Evolutionary conservation across 257 asterid species (phyloP).

Genomic region (Cordia subcordata): DNA sequence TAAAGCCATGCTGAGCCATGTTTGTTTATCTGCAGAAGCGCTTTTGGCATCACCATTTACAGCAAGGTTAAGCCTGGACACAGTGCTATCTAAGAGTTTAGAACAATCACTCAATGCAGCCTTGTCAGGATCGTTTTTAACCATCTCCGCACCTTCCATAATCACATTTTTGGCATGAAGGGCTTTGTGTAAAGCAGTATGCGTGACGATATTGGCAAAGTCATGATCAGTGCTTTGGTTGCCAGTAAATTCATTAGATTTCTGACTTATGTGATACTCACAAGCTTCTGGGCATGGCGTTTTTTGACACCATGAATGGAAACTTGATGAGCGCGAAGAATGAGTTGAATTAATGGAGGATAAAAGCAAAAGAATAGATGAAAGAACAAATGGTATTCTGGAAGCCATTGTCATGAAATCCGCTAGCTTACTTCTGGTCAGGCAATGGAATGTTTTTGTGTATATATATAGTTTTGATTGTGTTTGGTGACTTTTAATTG

Average conservation of each 20-base stretch:
- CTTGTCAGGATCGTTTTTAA: not conserved
- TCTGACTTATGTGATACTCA: not conserved
- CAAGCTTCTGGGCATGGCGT: too few species aligned
- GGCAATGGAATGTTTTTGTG: too few species aligned
- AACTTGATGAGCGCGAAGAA: too few species aligned
- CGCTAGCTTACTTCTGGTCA: too few species aligned
- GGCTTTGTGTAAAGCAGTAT: not conserved
- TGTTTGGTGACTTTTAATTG: too few species aligned
- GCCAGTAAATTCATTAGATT: not conserved
- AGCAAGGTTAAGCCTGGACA: not conserved
- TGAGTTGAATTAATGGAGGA: too few species aligned
- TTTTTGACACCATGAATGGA: too few species aligned
- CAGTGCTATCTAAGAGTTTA: not conserved
- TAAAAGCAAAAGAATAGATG: too few species aligned
- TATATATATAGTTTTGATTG: too few species aligned
- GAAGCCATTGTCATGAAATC: too few species aligned
- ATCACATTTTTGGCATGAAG: not conserved
- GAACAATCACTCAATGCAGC: not conserved
- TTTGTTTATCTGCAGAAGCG: not conserved
- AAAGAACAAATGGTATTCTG: too few species aligned
- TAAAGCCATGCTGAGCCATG: slow-evolving; percentile 3
- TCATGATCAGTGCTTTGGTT: not conserved
- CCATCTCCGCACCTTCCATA: not conserved
- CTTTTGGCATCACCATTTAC: not conserved
- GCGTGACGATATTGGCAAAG: not conserved